phyloP scores from a whole-genome alignment of 73 alveolate species.

The Paramecium biaurelia region DNA sequence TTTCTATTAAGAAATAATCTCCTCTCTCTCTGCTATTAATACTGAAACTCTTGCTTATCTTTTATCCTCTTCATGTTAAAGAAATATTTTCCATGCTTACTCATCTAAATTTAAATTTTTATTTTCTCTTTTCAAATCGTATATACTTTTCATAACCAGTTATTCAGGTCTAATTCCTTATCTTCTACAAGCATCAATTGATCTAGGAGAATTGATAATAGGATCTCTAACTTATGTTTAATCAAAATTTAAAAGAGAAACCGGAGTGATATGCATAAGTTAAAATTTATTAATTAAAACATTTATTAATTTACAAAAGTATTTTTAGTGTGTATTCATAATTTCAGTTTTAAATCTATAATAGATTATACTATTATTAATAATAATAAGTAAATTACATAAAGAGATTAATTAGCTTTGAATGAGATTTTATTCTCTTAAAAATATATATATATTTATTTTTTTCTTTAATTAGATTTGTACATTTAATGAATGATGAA shows the following conservation, averaged over 20 bases:
- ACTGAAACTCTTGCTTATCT: slow-evolving; percentile 55
- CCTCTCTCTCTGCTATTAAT: slow-evolving; percentile 55
- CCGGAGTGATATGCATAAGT: neutral
- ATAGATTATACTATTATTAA: neutral
- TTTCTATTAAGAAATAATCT: slow-evolving; percentile 11
- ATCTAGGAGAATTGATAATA: slow-evolving; percentile 64
- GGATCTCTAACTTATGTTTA: slow-evolving; percentile 44
- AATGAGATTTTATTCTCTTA: neutral
- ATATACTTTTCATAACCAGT: slow-evolving; percentile 39
- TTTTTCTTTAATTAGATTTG: neutral
- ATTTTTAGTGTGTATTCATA: neutral
- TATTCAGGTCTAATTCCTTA: slow-evolving; percentile 67
- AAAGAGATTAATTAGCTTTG: neutral
- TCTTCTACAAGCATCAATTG: slow-evolving; percentile 69
- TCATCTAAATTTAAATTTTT: slow-evolving; percentile 51
- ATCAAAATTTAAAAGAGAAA: slow-evolving; percentile 55
- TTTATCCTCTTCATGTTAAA: slow-evolving; percentile 53
- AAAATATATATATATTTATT: neutral
- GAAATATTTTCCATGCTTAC: slow-evolving; percentile 5
- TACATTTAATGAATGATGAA: neutral
- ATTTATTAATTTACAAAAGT: neutral
- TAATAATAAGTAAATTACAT: too few species aligned
- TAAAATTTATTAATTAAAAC: neutral
- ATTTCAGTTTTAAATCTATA: neutral
- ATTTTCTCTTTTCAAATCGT: slow-evolving; percentile 59